These are phyloP conservation scores for Flammula alnicola DNA, from an alignment of 1,284 basidiomycete species.

Conservation along the genomic window DNA sequence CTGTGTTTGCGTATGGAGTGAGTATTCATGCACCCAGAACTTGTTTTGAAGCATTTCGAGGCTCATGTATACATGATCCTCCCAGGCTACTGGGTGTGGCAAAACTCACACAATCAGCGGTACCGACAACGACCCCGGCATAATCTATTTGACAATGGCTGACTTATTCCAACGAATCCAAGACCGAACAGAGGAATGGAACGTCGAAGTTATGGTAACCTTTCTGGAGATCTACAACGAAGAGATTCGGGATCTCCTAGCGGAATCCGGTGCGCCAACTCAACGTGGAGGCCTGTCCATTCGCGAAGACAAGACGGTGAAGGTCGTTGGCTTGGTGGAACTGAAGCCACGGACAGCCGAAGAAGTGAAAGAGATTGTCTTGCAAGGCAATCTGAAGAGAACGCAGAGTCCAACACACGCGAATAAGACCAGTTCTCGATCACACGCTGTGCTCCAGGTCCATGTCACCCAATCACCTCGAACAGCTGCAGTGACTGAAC, in stretches of 20 bases:
- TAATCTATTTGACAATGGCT: conserved; percentile 96
- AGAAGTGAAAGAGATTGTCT: conserved; percentile 91
- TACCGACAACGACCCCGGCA: conserved; percentile 82
- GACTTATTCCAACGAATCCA: conserved; percentile 92
- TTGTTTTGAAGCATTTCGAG: conserved; percentile 19
- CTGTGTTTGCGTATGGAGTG: conserved; percentile 97
- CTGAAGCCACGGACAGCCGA: conserved; percentile 81
- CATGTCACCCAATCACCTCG: conserved; percentile 88
- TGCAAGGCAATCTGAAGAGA: conserved; percentile 84
- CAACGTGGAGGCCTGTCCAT: conserved; percentile 88
- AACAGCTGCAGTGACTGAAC: conserved; percentile 79
- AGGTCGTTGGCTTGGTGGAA: conserved; percentile 85
- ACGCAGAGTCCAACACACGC: conserved; percentile 94
- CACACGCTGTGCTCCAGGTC: conserved; percentile 94
- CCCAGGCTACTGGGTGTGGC: conserved; percentile 94
- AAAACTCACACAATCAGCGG: conserved; percentile 99
- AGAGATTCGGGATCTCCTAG: conserved; percentile 93
- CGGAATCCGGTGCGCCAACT: conserved; percentile 66
- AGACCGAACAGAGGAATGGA: conserved; percentile 81
- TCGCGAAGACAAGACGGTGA: conserved; percentile 91
- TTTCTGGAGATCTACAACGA: conserved; percentile 99
- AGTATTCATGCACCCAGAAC: conserved; percentile 37
- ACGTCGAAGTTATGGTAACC: conserved; percentile 86
- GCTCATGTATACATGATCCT: neutral
- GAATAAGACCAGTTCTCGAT: conserved; percentile 94